phyloP scores from a whole-genome alignment of 345 rosid genomes.

The Syzygium aqueum region DNA sequence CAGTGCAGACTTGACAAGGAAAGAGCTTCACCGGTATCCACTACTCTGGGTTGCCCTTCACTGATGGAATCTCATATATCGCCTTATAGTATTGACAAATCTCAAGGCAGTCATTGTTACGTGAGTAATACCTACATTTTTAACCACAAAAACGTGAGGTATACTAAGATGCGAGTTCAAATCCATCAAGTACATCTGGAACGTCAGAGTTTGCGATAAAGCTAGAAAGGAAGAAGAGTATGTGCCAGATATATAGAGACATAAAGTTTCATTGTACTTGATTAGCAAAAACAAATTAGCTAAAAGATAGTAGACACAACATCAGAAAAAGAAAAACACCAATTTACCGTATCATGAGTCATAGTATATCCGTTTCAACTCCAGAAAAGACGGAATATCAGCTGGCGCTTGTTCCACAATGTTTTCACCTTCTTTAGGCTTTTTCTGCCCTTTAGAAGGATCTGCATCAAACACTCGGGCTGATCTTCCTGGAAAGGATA shows the following conservation, averaged over 20 bases:
- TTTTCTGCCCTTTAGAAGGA: constrained; percentile 73
- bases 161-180: neutral
- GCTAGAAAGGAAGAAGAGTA: neutral
- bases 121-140: constrained; percentile 47
- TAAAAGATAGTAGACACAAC: too few species aligned
- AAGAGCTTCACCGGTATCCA: constrained; percentile 55
- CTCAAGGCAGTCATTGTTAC: constrained; percentile 72
- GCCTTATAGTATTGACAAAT: constrained; percentile 82
- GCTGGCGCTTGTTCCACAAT: constrained; percentile 85
- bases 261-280: neutral
- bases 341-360: constrained; percentile 74
- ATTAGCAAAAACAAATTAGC: too few species aligned
- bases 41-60: constrained; percentile 53
- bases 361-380: constrained; percentile 70
- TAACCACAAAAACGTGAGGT: neutral
- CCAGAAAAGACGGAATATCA: constrained; percentile 73
- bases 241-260: neutral
- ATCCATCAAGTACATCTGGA: neutral
- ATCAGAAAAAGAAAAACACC: too few species aligned
- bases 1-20: neutral
- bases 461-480: constrained; percentile 78
- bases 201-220: neutral
- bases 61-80: constrained; percentile 69
- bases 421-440: constrained; percentile 78
- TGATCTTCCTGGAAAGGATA: constrained; percentile 91